Base-by-base conservation (phyloP, 2,329 filamentous ascomycete genomes). In the Polytolypa hystricis region DNA sequence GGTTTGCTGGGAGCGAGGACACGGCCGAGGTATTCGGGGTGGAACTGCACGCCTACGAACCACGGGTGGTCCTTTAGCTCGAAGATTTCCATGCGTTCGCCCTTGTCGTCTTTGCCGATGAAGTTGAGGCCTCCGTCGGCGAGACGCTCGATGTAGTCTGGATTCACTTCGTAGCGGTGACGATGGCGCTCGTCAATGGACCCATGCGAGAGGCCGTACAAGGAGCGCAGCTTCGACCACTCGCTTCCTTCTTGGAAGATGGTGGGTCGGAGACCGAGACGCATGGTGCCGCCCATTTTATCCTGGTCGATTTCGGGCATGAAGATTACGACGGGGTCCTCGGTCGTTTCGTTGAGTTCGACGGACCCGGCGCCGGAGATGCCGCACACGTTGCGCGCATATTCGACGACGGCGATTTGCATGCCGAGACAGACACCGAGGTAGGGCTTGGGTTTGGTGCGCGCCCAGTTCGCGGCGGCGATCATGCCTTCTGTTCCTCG, bases 401-500 rank as follows among this genome's bases (percentile, higher is more conserved):
- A 84, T 60, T 96, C 87, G 47, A 95, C 81, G 31, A 94, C 85
- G 14, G 89, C 86, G 31, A 94, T 73, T 58, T 96, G 91, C 79
- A 94, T 85, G 39, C 86, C 86, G 15, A 95, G 68, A 56, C 89
- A 95, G 44, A 96, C 81, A 41, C 91, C 91, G 1, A 96, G 71
- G 62, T 81, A 95, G 1, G 86, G 86, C 3, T 74, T 74, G 43
- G 81, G 79, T 50, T 85, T 79, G 47, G 81, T 80, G 38, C 91
- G 79, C 2, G 89, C 87, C 79, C 83, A 95, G 45, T 79, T 80
- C n/a, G 82, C 81, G 3, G 81, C 83, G 38, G 76, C 68, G 51
- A 96, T 80, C 86, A 96, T 96, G 43, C 91, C 91, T 55, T 89
- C 80, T 0, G 77, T 85, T 40, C 85, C 89, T 48, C 91, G 72